Percentiles rank a stretch among this genome's conserved stretches.
Evolutionary conservation across 495 filamentous ascomycete species (phyloP).

Genomic region (Penicillium cosmopolitanum): DNA sequence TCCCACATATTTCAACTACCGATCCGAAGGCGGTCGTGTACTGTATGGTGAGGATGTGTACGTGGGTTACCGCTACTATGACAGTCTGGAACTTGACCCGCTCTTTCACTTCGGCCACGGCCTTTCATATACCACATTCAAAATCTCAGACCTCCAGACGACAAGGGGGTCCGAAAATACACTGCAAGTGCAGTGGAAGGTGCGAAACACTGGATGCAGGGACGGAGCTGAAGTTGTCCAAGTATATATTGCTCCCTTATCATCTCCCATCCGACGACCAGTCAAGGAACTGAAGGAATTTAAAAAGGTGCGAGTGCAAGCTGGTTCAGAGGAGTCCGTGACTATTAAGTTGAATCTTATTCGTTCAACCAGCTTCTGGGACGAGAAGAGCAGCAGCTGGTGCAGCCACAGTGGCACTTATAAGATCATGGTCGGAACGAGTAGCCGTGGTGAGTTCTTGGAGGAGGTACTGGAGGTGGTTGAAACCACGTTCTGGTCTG

Average conservation of each 20-base stretch:
- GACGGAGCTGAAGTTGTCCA: slow-evolving; percentile 1
- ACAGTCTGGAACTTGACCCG: slow-evolving; percentile 60
- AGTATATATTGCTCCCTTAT: not conserved
- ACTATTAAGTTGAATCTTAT: slow-evolving; percentile 11
- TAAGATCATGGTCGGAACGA: slow-evolving; percentile 18
- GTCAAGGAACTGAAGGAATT: slow-evolving; percentile 29
- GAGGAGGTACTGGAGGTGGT: slow-evolving; percentile 12
- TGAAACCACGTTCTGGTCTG: slow-evolving; percentile 25
- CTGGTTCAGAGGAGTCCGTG: slow-evolving; percentile 5
- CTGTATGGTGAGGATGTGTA: slow-evolving; percentile 77
- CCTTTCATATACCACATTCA: slow-evolving; percentile 77
- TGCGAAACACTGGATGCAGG: slow-evolving; percentile 13
- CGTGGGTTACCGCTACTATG: slow-evolving; percentile 81
- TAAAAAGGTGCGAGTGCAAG: slow-evolving; percentile 18
- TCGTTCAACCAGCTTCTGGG: slow-evolving; percentile 24
- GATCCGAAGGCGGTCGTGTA: slow-evolving; percentile 70
- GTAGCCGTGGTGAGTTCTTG: slow-evolving; percentile 19
- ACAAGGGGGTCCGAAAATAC: slow-evolving; percentile 7
- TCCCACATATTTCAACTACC: slow-evolving; percentile 71
- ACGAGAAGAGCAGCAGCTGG: slow-evolving; percentile 19
- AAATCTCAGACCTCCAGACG: slow-evolving; percentile 56
- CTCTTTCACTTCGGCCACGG: slow-evolving; percentile 82
- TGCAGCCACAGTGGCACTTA: slow-evolving; percentile 19
- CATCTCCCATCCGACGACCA: slow-evolving; percentile 17
- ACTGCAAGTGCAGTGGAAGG: slow-evolving; percentile 1